Percentiles rank a stretch among this genome's conserved stretches.
phyloP scores from a whole-genome alignment of 352 stramenopile genomes.

The Phytophthora rubi region DNA sequence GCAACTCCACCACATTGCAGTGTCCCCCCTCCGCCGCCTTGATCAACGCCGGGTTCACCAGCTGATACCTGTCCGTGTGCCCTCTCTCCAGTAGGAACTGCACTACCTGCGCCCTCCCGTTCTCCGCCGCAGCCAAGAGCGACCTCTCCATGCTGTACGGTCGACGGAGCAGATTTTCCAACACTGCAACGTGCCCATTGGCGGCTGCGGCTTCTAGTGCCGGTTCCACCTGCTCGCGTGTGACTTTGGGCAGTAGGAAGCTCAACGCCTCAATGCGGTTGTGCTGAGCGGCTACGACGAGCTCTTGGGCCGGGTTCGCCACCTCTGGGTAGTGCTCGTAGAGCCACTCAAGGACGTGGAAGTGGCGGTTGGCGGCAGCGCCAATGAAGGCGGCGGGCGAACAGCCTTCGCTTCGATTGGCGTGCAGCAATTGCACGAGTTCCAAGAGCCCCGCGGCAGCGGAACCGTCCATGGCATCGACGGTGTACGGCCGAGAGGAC shows the following conservation, averaged over 20 bases:
- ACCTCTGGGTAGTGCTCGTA: conserved; percentile 10
- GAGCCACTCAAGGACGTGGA: not conserved
- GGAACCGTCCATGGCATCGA: conserved; percentile 8
- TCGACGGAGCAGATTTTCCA: not conserved
- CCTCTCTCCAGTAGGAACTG: conserved; percentile 17
- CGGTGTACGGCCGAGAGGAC: not conserved
- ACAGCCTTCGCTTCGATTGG: conserved; percentile 9
- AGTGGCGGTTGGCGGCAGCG: not conserved
- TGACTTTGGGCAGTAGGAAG: not conserved
- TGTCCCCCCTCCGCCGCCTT: conserved; percentile 10
- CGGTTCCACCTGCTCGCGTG: conserved; percentile 5
- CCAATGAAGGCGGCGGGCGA: not conserved
- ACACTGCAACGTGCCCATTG: conserved; percentile 8
- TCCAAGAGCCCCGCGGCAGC: not conserved
- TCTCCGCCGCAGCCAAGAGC: conserved; percentile 3
- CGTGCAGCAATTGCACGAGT: conserved; percentile 4
- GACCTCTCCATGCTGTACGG: conserved; percentile 10
- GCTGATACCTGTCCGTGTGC: not conserved
- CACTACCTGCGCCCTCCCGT: conserved; percentile 9
- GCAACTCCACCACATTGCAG: conserved; percentile 13
- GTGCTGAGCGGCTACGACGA: conserved; percentile 8
- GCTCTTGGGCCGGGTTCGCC: conserved; percentile 4
- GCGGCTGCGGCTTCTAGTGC: conserved; percentile 17
- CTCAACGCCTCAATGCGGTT: conserved; percentile 78
- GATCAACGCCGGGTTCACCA: conserved; percentile 10